A percentile compares a stretch with the other conserved stretches of the same genome.
phyloP scores from a whole-genome alignment of 2,329 filamentous ascomycete species.

The Colletotrichum incanum region DNA sequence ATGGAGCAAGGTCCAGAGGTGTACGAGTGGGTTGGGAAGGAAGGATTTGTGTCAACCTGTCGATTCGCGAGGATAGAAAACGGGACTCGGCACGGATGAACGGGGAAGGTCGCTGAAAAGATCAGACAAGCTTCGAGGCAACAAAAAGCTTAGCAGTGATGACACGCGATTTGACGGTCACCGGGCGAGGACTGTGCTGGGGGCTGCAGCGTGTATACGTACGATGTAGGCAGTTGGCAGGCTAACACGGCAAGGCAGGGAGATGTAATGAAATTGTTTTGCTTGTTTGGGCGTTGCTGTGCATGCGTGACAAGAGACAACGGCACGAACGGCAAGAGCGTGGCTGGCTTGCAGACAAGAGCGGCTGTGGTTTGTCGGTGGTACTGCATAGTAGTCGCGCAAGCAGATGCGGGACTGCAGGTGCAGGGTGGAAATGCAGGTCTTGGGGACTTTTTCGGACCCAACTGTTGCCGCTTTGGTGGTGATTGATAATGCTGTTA shows the following conservation, averaged over 20 bases:
- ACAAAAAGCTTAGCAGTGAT: conserved; percentile 41
- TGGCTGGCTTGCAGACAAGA: conserved; percentile 32
- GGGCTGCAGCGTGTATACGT: not conserved
- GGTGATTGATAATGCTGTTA: conserved; percentile 16
- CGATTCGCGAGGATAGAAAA: conserved; percentile 5
- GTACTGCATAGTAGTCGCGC: not conserved
- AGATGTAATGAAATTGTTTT: conserved; percentile 8
- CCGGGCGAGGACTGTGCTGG: conserved; percentile 9
- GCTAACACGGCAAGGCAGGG: conserved; percentile 16
- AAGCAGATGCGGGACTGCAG: conserved; percentile 8
- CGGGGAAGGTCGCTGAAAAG: conserved; percentile 25
- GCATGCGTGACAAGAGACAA: conserved; percentile 24
- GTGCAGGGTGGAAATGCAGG: conserved; percentile 5
- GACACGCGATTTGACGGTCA: conserved; percentile 27
- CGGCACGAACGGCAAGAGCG: conserved; percentile 31
- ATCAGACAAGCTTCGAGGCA: conserved; percentile 43
- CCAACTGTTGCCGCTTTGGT: conserved; percentile 22
- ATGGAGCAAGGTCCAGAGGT: not conserved
- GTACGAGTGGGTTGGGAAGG: not conserved
- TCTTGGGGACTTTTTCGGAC: not conserved
- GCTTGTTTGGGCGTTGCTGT: conserved; percentile 9
- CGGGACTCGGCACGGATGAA: conserved; percentile 23
- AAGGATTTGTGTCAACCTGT: not conserved
- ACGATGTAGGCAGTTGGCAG: not conserved
- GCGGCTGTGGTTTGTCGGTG: conserved; percentile 10